phyloP scores from a whole-genome alignment of 306 rosid species.

The Cucurbita argyrosperma region DNA sequence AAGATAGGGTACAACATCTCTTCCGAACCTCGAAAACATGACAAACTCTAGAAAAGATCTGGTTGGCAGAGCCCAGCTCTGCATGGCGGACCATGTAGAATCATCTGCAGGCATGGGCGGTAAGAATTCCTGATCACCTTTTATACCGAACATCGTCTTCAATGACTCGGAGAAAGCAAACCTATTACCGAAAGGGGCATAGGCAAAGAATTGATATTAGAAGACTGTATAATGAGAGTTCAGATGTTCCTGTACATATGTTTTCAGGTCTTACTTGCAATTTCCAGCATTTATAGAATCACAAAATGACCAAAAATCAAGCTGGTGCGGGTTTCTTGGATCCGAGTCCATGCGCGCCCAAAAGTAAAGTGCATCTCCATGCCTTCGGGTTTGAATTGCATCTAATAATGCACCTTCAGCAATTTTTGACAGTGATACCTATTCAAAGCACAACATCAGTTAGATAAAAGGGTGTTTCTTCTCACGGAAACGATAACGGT shows the following conservation, averaged over 20 bases:
- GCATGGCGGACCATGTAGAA: conserved; percentile 80
- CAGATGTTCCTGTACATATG: background rate
- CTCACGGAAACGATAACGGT: background rate
- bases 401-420: conserved; percentile 68
- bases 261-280: conserved; percentile 55
- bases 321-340: conserved; percentile 44
- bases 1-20: background rate
- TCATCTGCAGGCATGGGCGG: conserved; percentile 84
- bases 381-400: conserved; percentile 45
- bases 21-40: conserved; percentile 82
- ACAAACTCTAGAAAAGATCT: conserved; percentile 81
- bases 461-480: background rate
- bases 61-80: conserved; percentile 86
- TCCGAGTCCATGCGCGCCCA: conserved; percentile 85
- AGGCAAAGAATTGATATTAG: background rate
- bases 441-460: conserved; percentile 16
- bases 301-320: conserved; percentile 91
- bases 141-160: conserved; percentile 69
- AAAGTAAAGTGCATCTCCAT: conserved; percentile 86
- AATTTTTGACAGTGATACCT: conserved; percentile 65
- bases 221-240: background rate
- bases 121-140: conserved; percentile 28
- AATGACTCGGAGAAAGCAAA: conserved; percentile 65
- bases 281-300: conserved; percentile 85
- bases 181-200: conserved; percentile 25